Percentiles rank a stretch among this genome's conserved stretches.
These are phyloP conservation scores for Heterobasidion annosum DNA, from an alignment of 1,284 basidiomycete genomes.

Conservation along the genomic window DNA sequence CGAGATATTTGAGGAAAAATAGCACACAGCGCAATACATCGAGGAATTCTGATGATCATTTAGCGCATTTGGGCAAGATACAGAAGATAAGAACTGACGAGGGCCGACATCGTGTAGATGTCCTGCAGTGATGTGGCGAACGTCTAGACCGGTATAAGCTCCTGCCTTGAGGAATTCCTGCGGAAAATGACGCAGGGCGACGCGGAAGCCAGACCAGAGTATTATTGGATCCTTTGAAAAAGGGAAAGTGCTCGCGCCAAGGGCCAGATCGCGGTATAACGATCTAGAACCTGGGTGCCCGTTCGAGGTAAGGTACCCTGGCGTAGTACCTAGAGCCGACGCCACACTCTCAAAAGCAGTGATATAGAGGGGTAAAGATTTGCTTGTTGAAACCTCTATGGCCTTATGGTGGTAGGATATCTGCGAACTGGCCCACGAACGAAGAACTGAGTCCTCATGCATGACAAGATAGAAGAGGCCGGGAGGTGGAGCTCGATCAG, in stretches of 20 bases:
- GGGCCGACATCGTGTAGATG: constrained; percentile 56
- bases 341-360: constrained; percentile 25
- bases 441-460: constrained; percentile 35
- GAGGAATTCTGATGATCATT: constrained; percentile 47
- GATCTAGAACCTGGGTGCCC: not conserved
- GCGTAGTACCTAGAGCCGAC: constrained; percentile 14
- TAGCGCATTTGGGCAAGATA: not conserved
- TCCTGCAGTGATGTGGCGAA: constrained; percentile 43
- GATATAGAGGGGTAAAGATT: constrained; percentile 37
- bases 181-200: constrained; percentile 45
- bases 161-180: constrained; percentile 29
- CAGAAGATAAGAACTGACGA: constrained; percentile 36
- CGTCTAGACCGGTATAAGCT: constrained; percentile 26
- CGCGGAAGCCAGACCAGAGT: constrained; percentile 47
- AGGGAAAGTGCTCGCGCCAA: constrained; percentile 10
- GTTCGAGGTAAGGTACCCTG: not conserved
- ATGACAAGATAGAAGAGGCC: constrained; percentile 55
- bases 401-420: not conserved
- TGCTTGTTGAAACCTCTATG: constrained; percentile 18
- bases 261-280: constrained; percentile 4
- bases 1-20: constrained; percentile 44
- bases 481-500: constrained; percentile 45
- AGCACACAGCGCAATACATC: constrained; percentile 53
- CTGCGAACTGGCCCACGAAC: constrained; percentile 37
- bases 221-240: constrained; percentile 29